Conservation (phyloP, 192 early-diverging fungal genomes). For the Coemansia sp. region DNA sequence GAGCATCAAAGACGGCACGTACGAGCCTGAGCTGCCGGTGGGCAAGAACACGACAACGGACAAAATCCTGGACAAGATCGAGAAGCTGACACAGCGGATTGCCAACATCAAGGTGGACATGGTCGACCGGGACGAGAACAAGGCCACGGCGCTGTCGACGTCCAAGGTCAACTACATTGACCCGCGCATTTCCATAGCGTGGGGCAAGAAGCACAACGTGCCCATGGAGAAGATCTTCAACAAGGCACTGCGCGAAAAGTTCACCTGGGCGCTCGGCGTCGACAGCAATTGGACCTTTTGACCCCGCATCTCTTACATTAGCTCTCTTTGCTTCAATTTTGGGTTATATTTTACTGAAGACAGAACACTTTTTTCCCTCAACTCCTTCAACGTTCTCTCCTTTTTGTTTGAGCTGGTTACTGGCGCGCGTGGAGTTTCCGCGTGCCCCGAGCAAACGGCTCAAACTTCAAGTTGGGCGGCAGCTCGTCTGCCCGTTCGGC, state of each 20-base stretch:
- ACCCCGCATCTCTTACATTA: neutral
- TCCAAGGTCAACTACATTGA: conserved; percentile 99
- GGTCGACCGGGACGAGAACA: conserved; percentile 96
- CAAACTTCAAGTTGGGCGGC: conserved; percentile 51
- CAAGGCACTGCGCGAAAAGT: conserved; percentile 87
- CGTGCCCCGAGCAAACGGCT: conserved; percentile 30
- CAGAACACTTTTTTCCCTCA: neutral
- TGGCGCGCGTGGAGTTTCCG: conserved; percentile 42
- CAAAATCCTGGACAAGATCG: conserved; percentile 67
- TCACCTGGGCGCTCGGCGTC: conserved; percentile 88
- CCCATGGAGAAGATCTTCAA: conserved; percentile 92
- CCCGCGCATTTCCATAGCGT: conserved; percentile 90
- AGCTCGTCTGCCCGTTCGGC: conserved; percentile 13
- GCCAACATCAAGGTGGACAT: conserved; percentile 65
- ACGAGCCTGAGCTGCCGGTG: conserved; percentile 25
- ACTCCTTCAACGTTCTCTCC: conserved; percentile 1
- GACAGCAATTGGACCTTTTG: conserved; percentile 62
- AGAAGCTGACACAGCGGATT: conserved; percentile 69
- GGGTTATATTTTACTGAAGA: conserved; percentile 3
- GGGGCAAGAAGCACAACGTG: conserved; percentile 86
- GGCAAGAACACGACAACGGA: conserved; percentile 56
- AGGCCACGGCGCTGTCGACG: conserved; percentile 90
- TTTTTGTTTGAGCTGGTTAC: conserved; percentile 14
- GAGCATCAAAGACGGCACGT: conserved; percentile 37
- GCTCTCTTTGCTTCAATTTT: neutral